Percentiles rank a stretch among this genome's conserved stretches.
Conservation (phyloP, 768 basidiomycete species). For the Kwoniella sp. region DNA sequence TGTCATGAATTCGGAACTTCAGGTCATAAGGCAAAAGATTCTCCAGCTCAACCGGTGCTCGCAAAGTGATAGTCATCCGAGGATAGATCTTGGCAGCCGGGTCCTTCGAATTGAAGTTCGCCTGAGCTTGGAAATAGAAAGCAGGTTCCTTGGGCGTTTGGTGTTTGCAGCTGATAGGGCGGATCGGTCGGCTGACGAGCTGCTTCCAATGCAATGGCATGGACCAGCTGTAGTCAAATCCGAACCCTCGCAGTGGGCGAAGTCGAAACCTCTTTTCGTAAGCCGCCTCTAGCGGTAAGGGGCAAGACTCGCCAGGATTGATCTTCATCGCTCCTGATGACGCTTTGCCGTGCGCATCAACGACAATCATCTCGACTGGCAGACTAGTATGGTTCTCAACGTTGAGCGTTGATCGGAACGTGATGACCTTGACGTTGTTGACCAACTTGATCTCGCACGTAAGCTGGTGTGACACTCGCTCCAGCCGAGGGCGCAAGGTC, state of each 20-base stretch:
- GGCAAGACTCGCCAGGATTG: slow-evolving; percentile 80
- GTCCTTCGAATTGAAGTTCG: slow-evolving; percentile 66
- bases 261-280: slow-evolving; percentile 73
- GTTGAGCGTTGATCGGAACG: slow-evolving; percentile 84
- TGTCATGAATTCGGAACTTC: slow-evolving; percentile 95
- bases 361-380: slow-evolving; percentile 82
- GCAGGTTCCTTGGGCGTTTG: slow-evolving; percentile 73
- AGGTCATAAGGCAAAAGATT: slow-evolving; percentile 91
- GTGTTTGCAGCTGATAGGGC: slow-evolving; percentile 82
- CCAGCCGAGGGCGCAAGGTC: slow-evolving; percentile 71
- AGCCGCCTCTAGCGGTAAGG: slow-evolving; percentile 85
- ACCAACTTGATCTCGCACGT: slow-evolving; percentile 84
- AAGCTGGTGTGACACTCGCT: slow-evolving; percentile 69
- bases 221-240: slow-evolving; percentile 92
- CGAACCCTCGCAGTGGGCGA: slow-evolving; percentile 80
- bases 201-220: slow-evolving; percentile 82
- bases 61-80: slow-evolving; percentile 74
- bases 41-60: slow-evolving; percentile 91
- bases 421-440: slow-evolving; percentile 90
- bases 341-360: slow-evolving; percentile 79
- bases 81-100: slow-evolving; percentile 64
- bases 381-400: slow-evolving; percentile 87
- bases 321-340: slow-evolving; percentile 78
- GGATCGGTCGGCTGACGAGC: slow-evolving; percentile 61
- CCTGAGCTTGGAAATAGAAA: slow-evolving; percentile 91